Evolutionary conservation across 768 basidiomycete genomes (phyloP).

Genomic region (Paxillus ammoniavirescens): DNA sequence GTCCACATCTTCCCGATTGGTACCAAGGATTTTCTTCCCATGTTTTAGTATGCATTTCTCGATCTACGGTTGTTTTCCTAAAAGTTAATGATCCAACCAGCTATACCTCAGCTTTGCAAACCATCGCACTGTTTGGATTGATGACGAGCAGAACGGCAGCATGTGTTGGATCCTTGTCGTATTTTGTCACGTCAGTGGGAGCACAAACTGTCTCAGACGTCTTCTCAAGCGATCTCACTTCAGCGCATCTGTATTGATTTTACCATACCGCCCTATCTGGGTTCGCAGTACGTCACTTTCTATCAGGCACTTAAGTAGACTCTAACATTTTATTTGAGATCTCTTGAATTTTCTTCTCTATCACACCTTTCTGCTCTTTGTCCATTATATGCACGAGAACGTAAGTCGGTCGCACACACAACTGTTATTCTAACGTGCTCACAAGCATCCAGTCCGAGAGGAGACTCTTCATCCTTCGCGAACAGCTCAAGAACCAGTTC

Average conservation of each 20-base stretch:
- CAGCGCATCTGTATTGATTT: constrained; percentile 35
- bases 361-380: constrained; percentile 77
- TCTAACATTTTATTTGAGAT: constrained; percentile 34
- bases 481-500: constrained; percentile 75
- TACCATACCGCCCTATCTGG: constrained; percentile 39
- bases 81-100: constrained; percentile 11
- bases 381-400: constrained; percentile 64
- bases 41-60: constrained; percentile 32
- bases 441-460: constrained; percentile 43
- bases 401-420: constrained; percentile 31
- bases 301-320: neutral
- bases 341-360: constrained; percentile 75
- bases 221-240: constrained; percentile 12
- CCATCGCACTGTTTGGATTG: constrained; percentile 70
- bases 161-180: constrained; percentile 52
- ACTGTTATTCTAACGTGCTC: neutral
- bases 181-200: constrained; percentile 50
- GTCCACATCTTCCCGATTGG: constrained; percentile 40
- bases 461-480: constrained; percentile 64
- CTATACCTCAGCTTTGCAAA: constrained; percentile 41
- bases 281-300: constrained; percentile 34
- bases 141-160: constrained; percentile 68
- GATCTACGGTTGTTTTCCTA: neutral
- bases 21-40: constrained; percentile 38
- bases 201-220: constrained; percentile 5